Base-by-base conservation (phyloP, 345 rosid species). In the Erodium maritimum region DNA sequence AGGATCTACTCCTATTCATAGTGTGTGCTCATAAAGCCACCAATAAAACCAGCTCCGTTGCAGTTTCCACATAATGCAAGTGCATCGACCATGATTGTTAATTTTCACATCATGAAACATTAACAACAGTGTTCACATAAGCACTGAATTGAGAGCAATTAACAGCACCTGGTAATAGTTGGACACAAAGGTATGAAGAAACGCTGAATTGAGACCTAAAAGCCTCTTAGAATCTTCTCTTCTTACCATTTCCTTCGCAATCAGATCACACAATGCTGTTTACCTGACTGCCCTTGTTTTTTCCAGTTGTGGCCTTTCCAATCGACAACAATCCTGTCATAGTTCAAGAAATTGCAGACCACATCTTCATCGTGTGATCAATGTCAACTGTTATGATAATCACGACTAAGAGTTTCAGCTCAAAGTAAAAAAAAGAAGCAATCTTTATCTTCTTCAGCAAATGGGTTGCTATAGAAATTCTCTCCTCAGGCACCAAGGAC, bases 41-140 rank as follows among this genome's bases (percentile, higher is more conserved):
- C 98, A 5, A 88, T 1, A 71, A 88, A 91, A 62, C 96, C 98
- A 46, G 98, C 98, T 73, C 98, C 98, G 56, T 91, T 87, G 68
- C 97, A 90, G 0, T 69, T 77, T 23, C 97, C 97, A 67, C 97
- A 90, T 64, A 90, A 66, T 19, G 93, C 76, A 75, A 29, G 37
- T 29, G n/a, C n/a, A 3, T 20, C 16, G 69, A 61, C 37, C 55
- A 23, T 0, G 17, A 4, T 7, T 10, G 17, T 23, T 19, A 5
- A n/a, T n/a, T n/a, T n/a, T n/a, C n/a, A 52, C 21, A 18, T 3
- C 34, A 29, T 29, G 34, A 29, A 29, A 29, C 8, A 3, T 3
- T 29, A 29, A 29, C n/a, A n/a, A n/a, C n/a, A n/a, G n/a, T n/a
- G n/a, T n/a, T n/a, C n/a, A n/a, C n/a, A n/a, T n/a, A n/a, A n/a